A percentile compares a stretch with the other conserved stretches of the same genome.
These are phyloP conservation scores for Chlorella sorokiniana DNA, from an alignment of 139 green algal species.

Conservation along the genomic window DNA sequence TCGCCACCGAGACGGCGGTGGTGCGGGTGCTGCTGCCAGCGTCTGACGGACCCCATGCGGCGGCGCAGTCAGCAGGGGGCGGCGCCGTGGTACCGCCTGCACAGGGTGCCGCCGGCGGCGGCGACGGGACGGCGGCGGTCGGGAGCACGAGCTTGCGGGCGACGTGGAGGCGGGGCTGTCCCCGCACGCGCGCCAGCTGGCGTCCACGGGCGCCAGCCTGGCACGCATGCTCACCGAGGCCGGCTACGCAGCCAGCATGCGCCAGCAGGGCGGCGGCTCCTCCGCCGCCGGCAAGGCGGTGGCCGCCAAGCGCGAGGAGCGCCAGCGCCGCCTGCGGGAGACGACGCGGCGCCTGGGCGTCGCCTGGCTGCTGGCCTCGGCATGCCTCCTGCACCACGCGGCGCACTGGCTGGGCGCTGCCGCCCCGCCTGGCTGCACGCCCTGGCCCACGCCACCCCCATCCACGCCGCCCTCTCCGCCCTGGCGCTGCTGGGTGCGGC, in stretches of 20 bases:
- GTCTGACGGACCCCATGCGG: too few relatives aligned
- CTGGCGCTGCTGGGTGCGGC: conserved; percentile 76
- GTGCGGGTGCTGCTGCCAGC: conserved; percentile 67
- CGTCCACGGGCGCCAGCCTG: conserved; percentile 8
- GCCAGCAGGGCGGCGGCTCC: conserved; percentile 19
- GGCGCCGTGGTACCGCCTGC: too few relatives aligned
- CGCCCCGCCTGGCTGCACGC: conserved; percentile 61
- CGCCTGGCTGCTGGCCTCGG: conserved; percentile 76
- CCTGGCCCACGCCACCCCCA: conserved; percentile 69
- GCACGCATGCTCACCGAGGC: conserved; percentile 42
- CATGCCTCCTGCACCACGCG: conserved; percentile 80
- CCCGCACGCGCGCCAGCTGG: conserved; percentile 28
- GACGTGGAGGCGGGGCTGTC: conserved; percentile 11
- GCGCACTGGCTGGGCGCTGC: conserved; percentile 58
- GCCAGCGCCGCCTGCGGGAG: conserved; percentile 52
- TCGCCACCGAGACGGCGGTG: conserved; percentile 88
- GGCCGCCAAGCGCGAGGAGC: conserved; percentile 67
- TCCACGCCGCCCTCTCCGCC: conserved; percentile 78
- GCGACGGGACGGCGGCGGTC: too few relatives aligned
- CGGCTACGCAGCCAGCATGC: conserved; percentile 35
- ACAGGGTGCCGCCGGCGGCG: too few relatives aligned
- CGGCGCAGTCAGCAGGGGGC: too few relatives aligned
- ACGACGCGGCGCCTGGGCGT: conserved; percentile 65
- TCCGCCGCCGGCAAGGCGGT: conserved; percentile 34
- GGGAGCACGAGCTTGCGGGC: too few relatives aligned